phyloP scores from a whole-genome alignment of 116 monocot species.

The Trichopus zeylanicus region DNA sequence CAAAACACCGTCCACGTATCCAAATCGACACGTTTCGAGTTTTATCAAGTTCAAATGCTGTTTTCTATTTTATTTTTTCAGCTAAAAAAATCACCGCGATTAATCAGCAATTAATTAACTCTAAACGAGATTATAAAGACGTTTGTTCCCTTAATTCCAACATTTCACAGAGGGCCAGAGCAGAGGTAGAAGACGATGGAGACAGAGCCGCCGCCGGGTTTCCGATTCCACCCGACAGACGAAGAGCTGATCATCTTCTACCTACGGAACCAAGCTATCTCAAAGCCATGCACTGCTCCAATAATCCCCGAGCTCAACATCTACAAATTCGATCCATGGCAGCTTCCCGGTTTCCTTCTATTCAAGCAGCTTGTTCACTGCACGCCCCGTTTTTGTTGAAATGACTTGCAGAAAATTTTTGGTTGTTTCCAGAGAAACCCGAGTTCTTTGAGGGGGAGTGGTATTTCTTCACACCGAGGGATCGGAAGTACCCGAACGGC shows the following conservation, averaged over 20 bases:
- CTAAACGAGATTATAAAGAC: too few relatives aligned
- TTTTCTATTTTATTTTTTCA: too few relatives aligned
- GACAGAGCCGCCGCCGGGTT: constrained; percentile 13
- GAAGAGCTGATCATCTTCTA: constrained; percentile 29
- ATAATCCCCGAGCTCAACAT: constrained; percentile 31
- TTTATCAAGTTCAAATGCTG: too few relatives aligned
- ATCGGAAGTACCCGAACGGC: constrained; percentile 10
- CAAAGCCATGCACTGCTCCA: constrained; percentile 17
- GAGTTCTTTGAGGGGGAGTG: constrained; percentile 1
- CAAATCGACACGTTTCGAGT: too few relatives aligned
- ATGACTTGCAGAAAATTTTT: neutral
- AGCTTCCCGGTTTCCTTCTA: constrained; percentile 13
- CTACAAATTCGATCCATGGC: constrained; percentile 31
- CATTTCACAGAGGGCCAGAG: too few relatives aligned
- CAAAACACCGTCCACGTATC: too few relatives aligned
- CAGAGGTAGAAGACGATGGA: neutral
- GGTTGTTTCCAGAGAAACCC: constrained; percentile 19
- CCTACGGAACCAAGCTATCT: constrained; percentile 20
- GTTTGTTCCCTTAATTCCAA: too few relatives aligned
- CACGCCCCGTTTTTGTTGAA: neutral
- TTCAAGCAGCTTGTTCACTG: neutral
- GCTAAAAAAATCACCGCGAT: too few relatives aligned
- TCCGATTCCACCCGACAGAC: constrained; percentile 29
- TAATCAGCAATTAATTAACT: too few relatives aligned
- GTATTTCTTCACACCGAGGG: constrained; percentile 10